Percentiles rank a stretch among this genome's conserved stretches.
phyloP scores from a whole-genome alignment of 495 filamentous ascomycete species.

The Annulohypoxylon maeteangense region DNA sequence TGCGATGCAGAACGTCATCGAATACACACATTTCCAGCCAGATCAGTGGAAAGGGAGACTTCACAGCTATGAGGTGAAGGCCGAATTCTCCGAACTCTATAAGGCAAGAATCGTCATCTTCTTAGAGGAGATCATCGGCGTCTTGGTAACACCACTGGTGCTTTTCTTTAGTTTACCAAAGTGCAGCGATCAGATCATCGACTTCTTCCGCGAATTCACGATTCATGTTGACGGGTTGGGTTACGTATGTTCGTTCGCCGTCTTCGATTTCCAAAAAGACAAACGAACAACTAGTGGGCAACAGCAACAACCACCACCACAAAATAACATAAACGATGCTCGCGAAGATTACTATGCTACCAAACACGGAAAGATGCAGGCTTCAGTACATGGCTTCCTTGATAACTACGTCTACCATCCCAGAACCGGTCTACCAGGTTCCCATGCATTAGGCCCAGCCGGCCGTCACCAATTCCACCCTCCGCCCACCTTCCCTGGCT shows the following conservation, averaged over 20 bases:
- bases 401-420: constrained; percentile 84
- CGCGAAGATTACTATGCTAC: constrained; percentile 93
- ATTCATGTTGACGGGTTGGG: constrained; percentile 96
- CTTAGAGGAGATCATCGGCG: constrained; percentile 88
- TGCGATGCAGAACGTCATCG: constrained; percentile 84
- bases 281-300: constrained; percentile 61
- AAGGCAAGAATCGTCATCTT: constrained; percentile 91
- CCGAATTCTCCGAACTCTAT: constrained; percentile 88
- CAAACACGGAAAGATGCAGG: constrained; percentile 97
- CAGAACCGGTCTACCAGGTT: constrained; percentile 60
- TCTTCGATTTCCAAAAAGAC: constrained; percentile 96
- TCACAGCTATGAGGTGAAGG: constrained; percentile 84
- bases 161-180: constrained; percentile 88
- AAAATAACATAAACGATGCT: constrained; percentile 62
- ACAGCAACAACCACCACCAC: constrained; percentile 36
- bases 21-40: constrained; percentile 91
- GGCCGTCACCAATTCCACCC: constrained; percentile 74
- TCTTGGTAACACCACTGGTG: constrained; percentile 90
- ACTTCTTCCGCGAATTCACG: constrained; percentile 98
- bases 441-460: constrained; percentile 56
- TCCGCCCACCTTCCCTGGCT: constrained; percentile 79
- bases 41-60: constrained; percentile 87
- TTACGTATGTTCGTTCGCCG: constrained; percentile 94
- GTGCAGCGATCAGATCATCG: constrained; percentile 91
- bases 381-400: constrained; percentile 91